phyloP scores from a whole-genome alignment of 1,139 yeast species.

The Saccharomyces pastorianus region DNA sequence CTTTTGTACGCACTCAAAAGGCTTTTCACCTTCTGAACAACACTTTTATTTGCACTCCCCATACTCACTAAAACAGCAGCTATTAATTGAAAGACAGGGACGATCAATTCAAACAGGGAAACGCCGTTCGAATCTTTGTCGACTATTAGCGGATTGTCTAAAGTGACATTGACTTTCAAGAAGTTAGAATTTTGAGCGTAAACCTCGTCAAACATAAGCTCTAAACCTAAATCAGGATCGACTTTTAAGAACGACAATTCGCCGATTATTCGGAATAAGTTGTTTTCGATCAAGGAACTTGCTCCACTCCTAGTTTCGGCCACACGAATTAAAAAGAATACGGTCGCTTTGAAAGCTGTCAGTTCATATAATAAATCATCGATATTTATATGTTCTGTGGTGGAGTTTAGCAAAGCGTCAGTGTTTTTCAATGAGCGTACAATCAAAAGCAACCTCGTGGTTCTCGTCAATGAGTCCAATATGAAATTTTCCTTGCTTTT shows the following conservation, averaged over 20 bases:
- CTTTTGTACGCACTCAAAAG: conserved; percentile 49
- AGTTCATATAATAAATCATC: conserved; percentile 59
- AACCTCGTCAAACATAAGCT: conserved; percentile 34
- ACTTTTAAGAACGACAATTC: conserved; percentile 50
- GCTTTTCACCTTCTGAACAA: conserved; percentile 47
- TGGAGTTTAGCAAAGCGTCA: conserved; percentile 48
- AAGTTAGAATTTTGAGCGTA: conserved; percentile 29
- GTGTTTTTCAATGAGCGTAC: conserved; percentile 61
- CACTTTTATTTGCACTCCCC: conserved; percentile 68
- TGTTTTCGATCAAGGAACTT: conserved; percentile 64
- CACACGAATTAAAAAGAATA: conserved; percentile 62
- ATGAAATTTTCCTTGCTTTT: conserved; percentile 48
- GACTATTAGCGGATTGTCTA: conserved; percentile 45
- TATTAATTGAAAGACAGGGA: conserved; percentile 73
- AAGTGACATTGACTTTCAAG: conserved; percentile 38
- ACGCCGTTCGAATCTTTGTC: conserved; percentile 31
- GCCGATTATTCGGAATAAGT: conserved; percentile 54
- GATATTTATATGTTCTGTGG: conserved; percentile 36
- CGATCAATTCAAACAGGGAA: conserved; percentile 59
- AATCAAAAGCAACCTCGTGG: conserved; percentile 56
- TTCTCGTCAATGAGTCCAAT: conserved; percentile 52
- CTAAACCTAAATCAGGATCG: conserved; percentile 77
- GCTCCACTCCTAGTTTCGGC: conserved; percentile 77
- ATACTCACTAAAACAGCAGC: conserved; percentile 61
- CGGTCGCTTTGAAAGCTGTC: conserved; percentile 65